These are phyloP conservation scores for Logfia minima DNA, from an alignment of 129 eudicot genomes.

Conservation along the genomic window DNA sequence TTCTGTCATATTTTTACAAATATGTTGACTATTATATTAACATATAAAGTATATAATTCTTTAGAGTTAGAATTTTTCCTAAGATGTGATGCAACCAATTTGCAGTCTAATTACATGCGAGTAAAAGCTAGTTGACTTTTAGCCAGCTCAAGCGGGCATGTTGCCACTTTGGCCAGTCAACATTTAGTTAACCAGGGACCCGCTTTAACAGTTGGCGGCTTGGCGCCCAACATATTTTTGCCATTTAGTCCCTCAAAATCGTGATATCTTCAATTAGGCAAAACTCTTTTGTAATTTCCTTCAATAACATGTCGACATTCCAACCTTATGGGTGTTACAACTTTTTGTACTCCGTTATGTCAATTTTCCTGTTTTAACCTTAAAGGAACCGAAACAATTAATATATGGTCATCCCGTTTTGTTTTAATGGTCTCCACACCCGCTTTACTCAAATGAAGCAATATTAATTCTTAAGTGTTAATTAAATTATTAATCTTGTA, in stretches of 20 bases:
- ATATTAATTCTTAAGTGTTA: no score
- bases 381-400: background rate
- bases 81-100: background rate
- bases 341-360: background rate
- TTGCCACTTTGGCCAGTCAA: slow-evolving; percentile 27
- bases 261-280: background rate
- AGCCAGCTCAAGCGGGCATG: slow-evolving; percentile 32
- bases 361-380: background rate
- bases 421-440: no score
- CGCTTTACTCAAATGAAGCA: no score
- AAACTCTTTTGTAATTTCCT: background rate
- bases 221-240: slow-evolving; percentile 22
- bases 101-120: background rate
- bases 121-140: slow-evolving; percentile 4
- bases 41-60: no score
- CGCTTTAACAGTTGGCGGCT: slow-evolving; percentile 22
- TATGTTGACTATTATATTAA: no score
- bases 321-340: background rate
- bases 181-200: slow-evolving; percentile 10
- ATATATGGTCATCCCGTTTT: background rate
- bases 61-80: no score
- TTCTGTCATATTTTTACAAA: background rate
- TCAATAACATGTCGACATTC: background rate
- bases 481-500: no score
- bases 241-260: slow-evolving; percentile 6